Base-by-base conservation (phyloP, 139 green algal species). In the Desmodesmus armatus region DNA sequence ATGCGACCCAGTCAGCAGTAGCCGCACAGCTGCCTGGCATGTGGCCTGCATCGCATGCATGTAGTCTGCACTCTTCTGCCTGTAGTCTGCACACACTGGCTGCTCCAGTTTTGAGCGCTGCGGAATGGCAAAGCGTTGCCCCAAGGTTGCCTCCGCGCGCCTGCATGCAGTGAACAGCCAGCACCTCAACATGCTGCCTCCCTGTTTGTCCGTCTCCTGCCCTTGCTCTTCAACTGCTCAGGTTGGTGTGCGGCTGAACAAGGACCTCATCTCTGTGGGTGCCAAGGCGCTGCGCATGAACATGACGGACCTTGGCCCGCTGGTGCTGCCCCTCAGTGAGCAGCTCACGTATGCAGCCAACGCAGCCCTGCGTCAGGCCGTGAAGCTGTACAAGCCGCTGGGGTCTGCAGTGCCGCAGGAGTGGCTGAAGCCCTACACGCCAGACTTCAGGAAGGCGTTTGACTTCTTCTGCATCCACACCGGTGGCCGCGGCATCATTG, bases 381-480 rank as follows among this genome's bases (percentile, higher is more conserved):
- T 82, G 37, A 97, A 97, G 88, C 76, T 96, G 55, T 55, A 40
- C 29, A 41, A 41, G 25, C 85, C 79, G n/a, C 39, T 78, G 65
- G 29, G 41, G 31, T 40, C 43, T 21, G 25, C 35, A 3, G n/a
- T 76, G 19, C 78, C 78, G 1, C 29, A 35, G 37, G 31, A 5
- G 19, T 84, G 78, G 78, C 78, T 74, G 27, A 80, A 86, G 77
- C 88, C 96, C 13, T 99, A 99, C 92, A 98, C 99, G 75, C 97
- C 97, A 0, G 93, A 99, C 93, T 99, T 99, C 92, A 97, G 96
- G 86, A 91, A 95, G 13, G 97, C 97, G 3, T 99, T 99, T 86
- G 94, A 95, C 41, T 95, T 98, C 87, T 96, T 99, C 79, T 99
- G 97, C 92, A 99, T 99, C 76, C 97, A 99, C 93, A 98, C 97